Percentiles rank a stretch among this genome's conserved stretches.
Conservation (phyloP, 768 basidiomycete genomes). For the Collybia mongolica region DNA sequence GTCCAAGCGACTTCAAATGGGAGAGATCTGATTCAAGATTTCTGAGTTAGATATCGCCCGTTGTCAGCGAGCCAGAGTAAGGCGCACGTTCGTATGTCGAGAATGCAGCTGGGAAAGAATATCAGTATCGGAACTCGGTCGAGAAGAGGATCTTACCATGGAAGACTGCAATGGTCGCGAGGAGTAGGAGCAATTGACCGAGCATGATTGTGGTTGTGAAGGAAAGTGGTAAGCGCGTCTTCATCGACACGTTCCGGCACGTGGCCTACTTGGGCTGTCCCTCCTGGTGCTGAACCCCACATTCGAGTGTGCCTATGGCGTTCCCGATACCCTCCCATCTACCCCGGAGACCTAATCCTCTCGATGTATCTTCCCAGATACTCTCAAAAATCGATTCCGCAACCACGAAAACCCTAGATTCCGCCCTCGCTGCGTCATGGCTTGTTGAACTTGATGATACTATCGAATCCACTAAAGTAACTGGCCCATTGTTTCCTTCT, state of each 20-base stretch:
- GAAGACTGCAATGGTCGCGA: slow-evolving; percentile 47
- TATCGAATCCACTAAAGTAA: slow-evolving; percentile 71
- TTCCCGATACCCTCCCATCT: slow-evolving; percentile 73
- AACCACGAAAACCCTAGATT: slow-evolving; percentile 54
- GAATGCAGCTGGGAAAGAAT: slow-evolving; percentile 56
- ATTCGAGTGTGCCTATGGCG: slow-evolving; percentile 47
- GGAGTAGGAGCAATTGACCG: slow-evolving; percentile 42
- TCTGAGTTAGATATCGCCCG: background rate
- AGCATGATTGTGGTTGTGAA: slow-evolving; percentile 34
- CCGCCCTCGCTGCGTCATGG: slow-evolving; percentile 67
- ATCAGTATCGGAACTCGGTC: slow-evolving; percentile 3
- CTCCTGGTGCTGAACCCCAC: background rate
- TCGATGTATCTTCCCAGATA: slow-evolving; percentile 71
- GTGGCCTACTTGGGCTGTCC: background rate
- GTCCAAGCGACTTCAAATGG: slow-evolving; percentile 71
- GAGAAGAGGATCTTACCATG: slow-evolving; percentile 43
- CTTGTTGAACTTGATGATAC: slow-evolving; percentile 69
- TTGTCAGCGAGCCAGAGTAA: background rate
- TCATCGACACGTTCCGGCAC: slow-evolving; percentile 12
- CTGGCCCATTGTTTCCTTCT: slow-evolving; percentile 5
- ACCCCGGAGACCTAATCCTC: slow-evolving; percentile 56
- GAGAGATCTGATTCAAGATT: slow-evolving; percentile 58
- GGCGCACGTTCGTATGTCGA: slow-evolving; percentile 78
- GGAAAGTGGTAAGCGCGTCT: slow-evolving; percentile 10
- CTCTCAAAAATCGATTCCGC: slow-evolving; percentile 69